phyloP scores from a whole-genome alignment of 306 rosid genomes.

The Rosa lucieae region DNA sequence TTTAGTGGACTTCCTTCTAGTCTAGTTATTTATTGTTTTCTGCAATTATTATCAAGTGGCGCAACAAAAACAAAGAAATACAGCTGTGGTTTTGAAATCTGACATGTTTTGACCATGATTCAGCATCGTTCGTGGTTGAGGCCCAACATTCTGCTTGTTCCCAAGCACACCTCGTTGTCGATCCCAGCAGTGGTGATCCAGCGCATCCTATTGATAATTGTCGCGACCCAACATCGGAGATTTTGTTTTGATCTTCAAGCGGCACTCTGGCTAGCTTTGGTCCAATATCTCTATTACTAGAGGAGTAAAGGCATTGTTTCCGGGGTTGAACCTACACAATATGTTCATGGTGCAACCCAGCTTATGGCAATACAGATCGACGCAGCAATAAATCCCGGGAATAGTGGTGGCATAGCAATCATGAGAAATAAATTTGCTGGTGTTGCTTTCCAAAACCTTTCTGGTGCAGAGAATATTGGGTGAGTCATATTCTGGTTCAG shows the following conservation, averaged over 20 bases:
- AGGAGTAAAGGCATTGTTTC: slow-evolving; percentile 64
- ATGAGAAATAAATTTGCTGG: slow-evolving; percentile 85
- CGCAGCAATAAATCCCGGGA: slow-evolving; percentile 95
- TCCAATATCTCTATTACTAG: slow-evolving; percentile 80
- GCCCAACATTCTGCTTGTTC: no score
- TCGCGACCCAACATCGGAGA: no score
- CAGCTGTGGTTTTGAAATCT: neutral
- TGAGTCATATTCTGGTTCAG: slow-evolving; percentile 30
- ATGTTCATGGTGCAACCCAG: slow-evolving; percentile 87
- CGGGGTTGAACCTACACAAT: slow-evolving; percentile 89
- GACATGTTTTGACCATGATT: neutral
- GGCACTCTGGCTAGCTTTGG: no score
- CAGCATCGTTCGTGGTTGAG: no score
- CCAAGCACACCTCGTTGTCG: no score
- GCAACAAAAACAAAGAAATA: neutral
- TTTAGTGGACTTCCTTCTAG: neutral
- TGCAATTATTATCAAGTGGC: neutral
- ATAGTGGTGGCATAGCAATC: slow-evolving; percentile 96
- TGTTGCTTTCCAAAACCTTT: slow-evolving; percentile 94
- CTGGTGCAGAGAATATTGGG: slow-evolving; percentile 98
- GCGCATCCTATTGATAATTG: no score
- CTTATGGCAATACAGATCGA: slow-evolving; percentile 93
- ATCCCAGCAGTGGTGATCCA: no score
- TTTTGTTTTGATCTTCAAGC: no score
- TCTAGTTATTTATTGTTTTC: neutral